Percentiles rank a stretch among this genome's conserved stretches.
phyloP scores from a whole-genome alignment of 108 stramenopile genomes.

The Skeletonema tropicum region DNA sequence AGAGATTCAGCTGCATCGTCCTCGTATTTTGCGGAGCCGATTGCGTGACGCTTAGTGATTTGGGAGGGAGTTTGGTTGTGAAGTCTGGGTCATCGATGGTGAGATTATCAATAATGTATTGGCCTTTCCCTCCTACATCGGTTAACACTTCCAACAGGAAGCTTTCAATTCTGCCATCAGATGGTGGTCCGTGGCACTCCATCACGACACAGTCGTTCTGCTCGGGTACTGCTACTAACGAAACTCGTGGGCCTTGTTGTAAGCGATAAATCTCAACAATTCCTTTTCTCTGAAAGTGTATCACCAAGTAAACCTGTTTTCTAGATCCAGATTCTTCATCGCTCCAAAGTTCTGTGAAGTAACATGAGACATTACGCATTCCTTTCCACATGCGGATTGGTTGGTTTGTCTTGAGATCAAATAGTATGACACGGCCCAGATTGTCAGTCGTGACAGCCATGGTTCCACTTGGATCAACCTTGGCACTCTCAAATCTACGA shows the following conservation, averaged over 20 bases:
- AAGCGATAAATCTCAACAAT: conserved; percentile 77
- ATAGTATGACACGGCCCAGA: conserved; percentile 72
- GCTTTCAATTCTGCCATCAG: conserved; percentile 25
- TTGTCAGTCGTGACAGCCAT: conserved; percentile 73
- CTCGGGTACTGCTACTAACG: conserved; percentile 46
- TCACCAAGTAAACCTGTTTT: conserved; percentile 59
- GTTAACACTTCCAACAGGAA: conserved; percentile 33
- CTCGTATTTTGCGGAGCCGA: conserved; percentile 34
- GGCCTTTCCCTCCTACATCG: conserved; percentile 2
- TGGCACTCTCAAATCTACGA: conserved; percentile 62
- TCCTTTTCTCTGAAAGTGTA: conserved; percentile 72
- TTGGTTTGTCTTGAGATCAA: conserved; percentile 81
- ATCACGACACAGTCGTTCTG: conserved; percentile 42
- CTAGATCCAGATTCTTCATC: conserved; percentile 13
- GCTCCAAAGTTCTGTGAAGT: conserved; percentile 56
- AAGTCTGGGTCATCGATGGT: conserved; percentile 29
- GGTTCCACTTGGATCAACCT: conserved; percentile 72
- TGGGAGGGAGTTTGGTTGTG: not conserved
- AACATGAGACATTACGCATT: conserved; percentile 73
- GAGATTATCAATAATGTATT: conserved; percentile 37
- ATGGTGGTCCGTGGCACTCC: conserved; percentile 43
- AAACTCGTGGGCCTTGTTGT: conserved; percentile 63
- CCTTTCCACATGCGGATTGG: conserved; percentile 86
- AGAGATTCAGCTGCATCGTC: conserved; percentile 63
- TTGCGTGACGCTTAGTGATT: conserved; percentile 14